Base-by-base conservation (phyloP, 192 early-diverging fungal genomes). In the Backusella australiensis region DNA sequence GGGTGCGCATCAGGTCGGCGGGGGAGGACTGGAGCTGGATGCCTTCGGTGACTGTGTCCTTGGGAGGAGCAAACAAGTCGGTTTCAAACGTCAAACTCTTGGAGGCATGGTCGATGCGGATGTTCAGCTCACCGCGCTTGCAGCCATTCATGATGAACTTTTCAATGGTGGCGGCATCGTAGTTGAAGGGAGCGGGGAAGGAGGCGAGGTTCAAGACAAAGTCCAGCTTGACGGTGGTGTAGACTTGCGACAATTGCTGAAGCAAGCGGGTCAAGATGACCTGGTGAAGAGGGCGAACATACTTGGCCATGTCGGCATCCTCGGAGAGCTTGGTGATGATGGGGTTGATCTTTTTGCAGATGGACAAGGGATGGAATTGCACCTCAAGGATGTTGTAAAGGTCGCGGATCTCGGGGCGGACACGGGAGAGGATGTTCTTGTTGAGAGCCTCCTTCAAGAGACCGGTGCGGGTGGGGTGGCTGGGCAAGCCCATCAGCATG, bases 81-180 rank as follows among this genome's bases (percentile, higher is more conserved):
- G 92, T 95, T 79, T 97, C 96, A 76, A 99, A 99, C 38, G 92
- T 93, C 72, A 99, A 89, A 53, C 91, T 92, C 71, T 91, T 93
- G 17, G 94, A 89, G 73, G 91, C 89, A 86, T 99, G 96, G 87
- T 99, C 95, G 72, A 99, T 89, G 68, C 97, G 93, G 77, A 99
- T 97, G 69, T 90, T 90, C 77, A 99, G 89, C 82, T 99, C 98
- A 35, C 96, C 96, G 82, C 94, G 96, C 66, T 96, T 93, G 81
- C 94, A 95, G 41, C 97, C 98, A 85, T 96, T 93, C 95, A 99
- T 97, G 75, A 99, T 95, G 83, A 99, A 97, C 81, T 96, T 95
- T 88, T 99, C 98, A 76, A 99, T 96, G 8, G 88, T 89, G 36
- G 93, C 89, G 12, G 94, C 89, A 70, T 91, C 92, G 82, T 94